Evolutionary conservation across 176 grass and related monocot species (phyloP).

Genomic region (barley (Hordeum vulgare)): MorexV3_pseudomolecules_assembly NC_058523.1:31849159-31849658

Average conservation of each 20-base stretch:
- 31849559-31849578: neutral
- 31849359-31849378: neutral
- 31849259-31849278: constrained; percentile 31
- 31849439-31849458: neutral
- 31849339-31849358: constrained; percentile 7
- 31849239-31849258: constrained; percentile 7
- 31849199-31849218: neutral
- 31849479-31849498: neutral
- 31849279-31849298: constrained; percentile 32
- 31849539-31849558: neutral
- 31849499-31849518: neutral
- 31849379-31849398: neutral
- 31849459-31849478: neutral
- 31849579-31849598: neutral
- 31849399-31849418: neutral
- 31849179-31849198: neutral
- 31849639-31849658: constrained; percentile 23
- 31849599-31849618: neutral
- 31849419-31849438: neutral
- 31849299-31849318: constrained; percentile 34
- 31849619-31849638: neutral
- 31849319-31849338: constrained; percentile 29
- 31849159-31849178: neutral
- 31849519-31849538: neutral
- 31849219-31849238: neutral